Evolutionary conservation across 306 rosid species (phyloP).

Genomic region (Corylus americana): DNA sequence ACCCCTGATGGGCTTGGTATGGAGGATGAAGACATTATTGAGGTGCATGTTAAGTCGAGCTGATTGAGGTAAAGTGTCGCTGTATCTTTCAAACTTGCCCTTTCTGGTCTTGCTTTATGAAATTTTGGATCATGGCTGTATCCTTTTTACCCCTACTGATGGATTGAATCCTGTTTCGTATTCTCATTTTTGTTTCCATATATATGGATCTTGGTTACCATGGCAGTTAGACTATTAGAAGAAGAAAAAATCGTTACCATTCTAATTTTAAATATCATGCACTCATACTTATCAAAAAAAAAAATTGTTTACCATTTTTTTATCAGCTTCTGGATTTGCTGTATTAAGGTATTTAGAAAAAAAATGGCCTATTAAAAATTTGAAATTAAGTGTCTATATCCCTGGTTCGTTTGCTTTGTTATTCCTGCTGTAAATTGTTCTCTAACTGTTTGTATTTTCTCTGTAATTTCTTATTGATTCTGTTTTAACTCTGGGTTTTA

Average conservation of each 20-base stretch:
- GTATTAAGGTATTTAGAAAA: background rate
- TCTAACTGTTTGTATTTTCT: conserved; percentile 11
- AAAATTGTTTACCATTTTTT: no score
- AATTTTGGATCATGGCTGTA: background rate
- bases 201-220: no score
- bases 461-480: conserved; percentile 18
- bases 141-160: background rate
- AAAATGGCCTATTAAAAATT: no score
- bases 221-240: no score
- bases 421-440: conserved; percentile 11
- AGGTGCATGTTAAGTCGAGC: conserved; percentile 62
- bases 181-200: no score
- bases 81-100: conserved; percentile 9
- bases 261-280: background rate
- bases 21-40: conserved; percentile 87
- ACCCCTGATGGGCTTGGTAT: conserved; percentile 75
- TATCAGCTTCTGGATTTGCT: background rate
- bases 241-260: background rate
- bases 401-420: conserved; percentile 2
- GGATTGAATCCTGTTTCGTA: no score
- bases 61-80: conserved; percentile 46
- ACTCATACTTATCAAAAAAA: background rate
- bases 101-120: conserved; percentile 10
- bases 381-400: background rate
- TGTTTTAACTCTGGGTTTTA: background rate